Evolutionary conservation across 495 filamentous ascomycete genomes (phyloP), one percentile per base, ranked within the genome.

Genomic region (Parathielavia hyrcaniae): DNA sequence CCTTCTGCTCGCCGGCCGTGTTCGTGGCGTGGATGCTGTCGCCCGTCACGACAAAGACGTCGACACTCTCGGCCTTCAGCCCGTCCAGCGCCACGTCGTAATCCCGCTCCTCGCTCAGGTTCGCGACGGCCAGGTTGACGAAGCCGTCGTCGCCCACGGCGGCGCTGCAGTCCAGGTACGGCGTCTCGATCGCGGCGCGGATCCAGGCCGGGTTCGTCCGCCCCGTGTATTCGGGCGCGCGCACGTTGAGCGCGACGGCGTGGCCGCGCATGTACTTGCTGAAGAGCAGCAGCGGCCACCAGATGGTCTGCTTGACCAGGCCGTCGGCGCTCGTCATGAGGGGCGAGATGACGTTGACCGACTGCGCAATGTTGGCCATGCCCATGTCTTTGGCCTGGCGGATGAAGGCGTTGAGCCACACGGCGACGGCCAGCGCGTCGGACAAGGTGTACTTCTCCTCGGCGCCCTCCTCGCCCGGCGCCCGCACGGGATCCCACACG

Each of bases 341-440:
- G 1, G 86, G 88, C 30, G 81, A 81, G 62, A 90, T 90, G 36
- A 90, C 87, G 66, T 90, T 90, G 38, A 91, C 85, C 55, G 73
- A 83, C 73, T 91, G 87, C 11, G 87, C 87, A 55, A 91, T 87
- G 67, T 86, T 90, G 12, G 87, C 85, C 88, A 91, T 92, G 52
- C 86, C 85, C 16, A 91, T 61, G 67, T 84, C 77, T 55, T 75
- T 75, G 64, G 82, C 82, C 75, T 91, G 86, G 16, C 88, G 81
- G n/a, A 91, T 75, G 60, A 91, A 90, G 12, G 86, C 86, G 64
- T 90, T 91, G 22, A 90, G 76, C 79, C 81, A 91, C 13, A 86
- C 80, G 3, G 77, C 81, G 0, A 90, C 88, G 48, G 86, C 86
- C 14, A 89, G 71, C 7, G 86, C 86, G 67, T 91, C 88, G 1